Evolutionary conservation across 2,329 filamentous ascomycete species (phyloP).

Genomic region (Elsinoe arachidis): DNA sequence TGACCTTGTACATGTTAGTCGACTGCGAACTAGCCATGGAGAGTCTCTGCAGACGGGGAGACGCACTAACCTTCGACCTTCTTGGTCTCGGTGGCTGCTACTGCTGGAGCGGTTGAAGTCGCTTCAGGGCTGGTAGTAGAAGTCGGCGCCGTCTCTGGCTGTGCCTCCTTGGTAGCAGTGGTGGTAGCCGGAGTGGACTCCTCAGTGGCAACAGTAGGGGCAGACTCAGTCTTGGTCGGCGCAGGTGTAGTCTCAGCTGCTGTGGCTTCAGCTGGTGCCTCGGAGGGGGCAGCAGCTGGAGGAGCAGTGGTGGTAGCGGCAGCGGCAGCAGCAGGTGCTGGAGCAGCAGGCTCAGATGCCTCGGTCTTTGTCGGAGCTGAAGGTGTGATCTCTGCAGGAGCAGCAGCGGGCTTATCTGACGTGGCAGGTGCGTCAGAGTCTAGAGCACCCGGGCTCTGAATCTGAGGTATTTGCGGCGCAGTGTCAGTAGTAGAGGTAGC

Average conservation of each 20-base stretch:
- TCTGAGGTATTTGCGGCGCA: slow-evolving; percentile 7
- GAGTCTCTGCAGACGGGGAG: slow-evolving; percentile 21
- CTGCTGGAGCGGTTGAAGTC: not conserved
- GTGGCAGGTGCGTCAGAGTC: not conserved
- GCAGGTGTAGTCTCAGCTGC: slow-evolving; percentile 3
- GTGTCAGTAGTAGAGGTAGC: slow-evolving; percentile 1
- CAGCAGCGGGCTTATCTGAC: slow-evolving; percentile 9
- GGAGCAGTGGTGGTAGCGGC: not conserved
- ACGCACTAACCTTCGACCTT: slow-evolving; percentile 12
- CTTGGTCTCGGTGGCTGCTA: slow-evolving; percentile 8
- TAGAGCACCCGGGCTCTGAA: slow-evolving; percentile 8
- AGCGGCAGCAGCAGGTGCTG: slow-evolving; percentile 7
- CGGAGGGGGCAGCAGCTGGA: not conserved
- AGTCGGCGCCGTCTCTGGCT: not conserved
- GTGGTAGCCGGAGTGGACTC: not conserved
- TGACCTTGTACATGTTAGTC: slow-evolving; percentile 3
- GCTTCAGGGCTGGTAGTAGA: not conserved
- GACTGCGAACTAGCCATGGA: slow-evolving; percentile 18
- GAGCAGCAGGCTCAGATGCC: slow-evolving; percentile 12
- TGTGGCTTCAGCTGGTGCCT: not conserved
- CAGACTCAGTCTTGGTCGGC: slow-evolving; percentile 5
- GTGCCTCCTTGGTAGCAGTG: not conserved
- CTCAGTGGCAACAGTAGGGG: not conserved
- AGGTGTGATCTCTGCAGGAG: slow-evolving; percentile 10
- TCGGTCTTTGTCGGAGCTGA: slow-evolving; percentile 14